Conservation (phyloP, 306 rosid genomes). For the Hylodesmum podocarpum region DNA sequence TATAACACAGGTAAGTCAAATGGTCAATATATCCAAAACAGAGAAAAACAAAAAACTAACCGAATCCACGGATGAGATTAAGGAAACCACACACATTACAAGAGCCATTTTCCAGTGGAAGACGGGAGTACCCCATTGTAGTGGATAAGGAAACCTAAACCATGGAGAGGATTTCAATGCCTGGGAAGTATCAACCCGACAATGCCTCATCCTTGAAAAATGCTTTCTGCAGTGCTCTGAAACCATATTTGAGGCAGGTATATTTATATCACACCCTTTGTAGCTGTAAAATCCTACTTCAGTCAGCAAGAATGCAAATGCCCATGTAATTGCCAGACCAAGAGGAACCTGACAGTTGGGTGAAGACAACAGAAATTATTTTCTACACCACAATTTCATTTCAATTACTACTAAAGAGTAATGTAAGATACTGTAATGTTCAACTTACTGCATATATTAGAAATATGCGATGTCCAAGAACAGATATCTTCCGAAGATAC, state of each 20-base stretch:
- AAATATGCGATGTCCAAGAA: constrained; percentile 93
- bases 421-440: not conserved
- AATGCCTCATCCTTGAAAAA: constrained; percentile 86
- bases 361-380: constrained; percentile 27
- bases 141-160: constrained; percentile 98
- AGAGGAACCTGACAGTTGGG: constrained; percentile 79
- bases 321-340: constrained; percentile 97
- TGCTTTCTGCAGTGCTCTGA: constrained; percentile 93
- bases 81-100: constrained; percentile 90
- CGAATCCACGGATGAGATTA: constrained; percentile 95
- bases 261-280: constrained; percentile 88
- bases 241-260: constrained; percentile 85
- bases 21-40: constrained; percentile 15
- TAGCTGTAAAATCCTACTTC: constrained; percentile 82
- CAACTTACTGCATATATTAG: constrained; percentile 88
- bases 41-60: constrained; percentile 62
- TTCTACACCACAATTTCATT: constrained; percentile 6
- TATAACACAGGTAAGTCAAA: constrained; percentile 6
- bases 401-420: constrained; percentile 5
- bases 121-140: constrained; percentile 99
- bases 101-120: constrained; percentile 96
- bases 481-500: constrained; percentile 94
- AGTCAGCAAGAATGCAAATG: constrained; percentile 85
- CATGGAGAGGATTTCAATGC: constrained; percentile 83
- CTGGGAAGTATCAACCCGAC: constrained; percentile 89